Conservation (phyloP, 169 alveolate species). For the Eimeria maxima region DNA sequence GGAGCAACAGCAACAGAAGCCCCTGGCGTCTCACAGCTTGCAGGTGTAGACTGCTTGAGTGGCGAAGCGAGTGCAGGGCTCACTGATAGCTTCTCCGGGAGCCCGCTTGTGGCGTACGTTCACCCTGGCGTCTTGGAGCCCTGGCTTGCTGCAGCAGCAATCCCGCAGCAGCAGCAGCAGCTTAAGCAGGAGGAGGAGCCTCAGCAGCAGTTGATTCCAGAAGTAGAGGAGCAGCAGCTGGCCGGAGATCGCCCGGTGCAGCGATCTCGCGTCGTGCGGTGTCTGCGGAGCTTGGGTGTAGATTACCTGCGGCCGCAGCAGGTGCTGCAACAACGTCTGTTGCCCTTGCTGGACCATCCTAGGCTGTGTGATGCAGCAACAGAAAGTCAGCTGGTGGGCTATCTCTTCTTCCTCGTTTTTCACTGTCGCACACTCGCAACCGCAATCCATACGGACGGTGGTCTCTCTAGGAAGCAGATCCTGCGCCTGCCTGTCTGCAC, state of each 20-base stretch:
- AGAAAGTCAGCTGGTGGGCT: constrained; percentile 39
- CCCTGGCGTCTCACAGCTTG: background rate
- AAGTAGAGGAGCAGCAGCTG: constrained; percentile 31
- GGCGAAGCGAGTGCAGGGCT: background rate
- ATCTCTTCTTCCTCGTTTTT: constrained; percentile 30
- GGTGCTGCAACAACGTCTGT: constrained; percentile 56
- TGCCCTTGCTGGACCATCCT: constrained; percentile 30
- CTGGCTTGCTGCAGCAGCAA: background rate
- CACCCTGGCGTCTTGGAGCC: constrained; percentile 62
- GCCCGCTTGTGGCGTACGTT: constrained; percentile 34
- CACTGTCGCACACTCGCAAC: constrained; percentile 41
- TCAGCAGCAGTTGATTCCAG: background rate
- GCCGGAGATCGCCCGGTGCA: background rate
- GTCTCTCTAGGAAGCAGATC: background rate
- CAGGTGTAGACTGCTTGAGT: background rate
- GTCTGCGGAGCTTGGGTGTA: constrained; percentile 47
- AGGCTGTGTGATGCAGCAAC: background rate
- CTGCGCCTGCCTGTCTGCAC: constrained; percentile 39
- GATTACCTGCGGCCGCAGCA: constrained; percentile 64
- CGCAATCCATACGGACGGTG: background rate
- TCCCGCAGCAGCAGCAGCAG: background rate
- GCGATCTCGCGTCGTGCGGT: constrained; percentile 56
- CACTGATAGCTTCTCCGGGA: background rate
- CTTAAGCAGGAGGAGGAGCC: background rate
- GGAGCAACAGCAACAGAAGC: constrained; percentile 5